Conservation (phyloP, 208 protist species). For the Trypanosoma melophagium region DNA sequence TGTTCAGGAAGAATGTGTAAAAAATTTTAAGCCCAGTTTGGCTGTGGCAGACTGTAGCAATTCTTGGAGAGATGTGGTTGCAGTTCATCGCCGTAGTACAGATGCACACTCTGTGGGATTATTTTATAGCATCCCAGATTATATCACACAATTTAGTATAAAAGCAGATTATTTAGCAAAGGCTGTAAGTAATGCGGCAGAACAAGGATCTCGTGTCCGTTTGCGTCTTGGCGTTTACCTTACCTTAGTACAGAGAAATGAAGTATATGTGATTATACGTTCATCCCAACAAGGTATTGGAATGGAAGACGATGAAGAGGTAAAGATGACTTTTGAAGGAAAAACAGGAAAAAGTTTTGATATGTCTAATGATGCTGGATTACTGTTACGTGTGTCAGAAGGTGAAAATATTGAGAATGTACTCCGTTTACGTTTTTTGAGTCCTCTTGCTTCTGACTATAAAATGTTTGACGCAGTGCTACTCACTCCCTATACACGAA, state of each 20-base stretch:
- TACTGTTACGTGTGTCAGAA: slow-evolving; percentile 2
- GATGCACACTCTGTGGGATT: slow-evolving; percentile 7
- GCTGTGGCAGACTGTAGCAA: background rate
- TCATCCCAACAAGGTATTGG: background rate
- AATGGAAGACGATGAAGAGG: slow-evolving; percentile 21
- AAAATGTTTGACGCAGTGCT: background rate
- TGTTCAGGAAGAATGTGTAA: slow-evolving; percentile 35
- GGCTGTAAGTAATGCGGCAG: slow-evolving; percentile 29
- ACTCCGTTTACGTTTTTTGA: slow-evolving; percentile 27
- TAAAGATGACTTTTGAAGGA: slow-evolving; percentile 14
- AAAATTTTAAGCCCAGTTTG: slow-evolving; percentile 26
- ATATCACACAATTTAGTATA: slow-evolving; percentile 16
- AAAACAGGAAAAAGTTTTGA: slow-evolving; percentile 17
- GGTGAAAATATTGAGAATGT: slow-evolving; percentile 17
- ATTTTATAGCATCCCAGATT: slow-evolving; percentile 29
- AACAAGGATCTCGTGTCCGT: slow-evolving; percentile 35
- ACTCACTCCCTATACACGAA: background rate
- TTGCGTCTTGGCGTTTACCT: slow-evolving; percentile 64
- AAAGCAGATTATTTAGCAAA: slow-evolving; percentile 29
- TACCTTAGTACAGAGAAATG: slow-evolving; percentile 46
- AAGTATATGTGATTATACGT: slow-evolving; percentile 31
- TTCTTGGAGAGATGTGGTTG: slow-evolving; percentile 24
- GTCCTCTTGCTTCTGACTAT: slow-evolving; percentile 27
- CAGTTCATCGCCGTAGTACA: slow-evolving; percentile 22
- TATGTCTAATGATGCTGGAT: slow-evolving; percentile 6